Conservation (phyloP, 2,329 filamentous ascomycete genomes). For the Daldinia sp. region DNA sequence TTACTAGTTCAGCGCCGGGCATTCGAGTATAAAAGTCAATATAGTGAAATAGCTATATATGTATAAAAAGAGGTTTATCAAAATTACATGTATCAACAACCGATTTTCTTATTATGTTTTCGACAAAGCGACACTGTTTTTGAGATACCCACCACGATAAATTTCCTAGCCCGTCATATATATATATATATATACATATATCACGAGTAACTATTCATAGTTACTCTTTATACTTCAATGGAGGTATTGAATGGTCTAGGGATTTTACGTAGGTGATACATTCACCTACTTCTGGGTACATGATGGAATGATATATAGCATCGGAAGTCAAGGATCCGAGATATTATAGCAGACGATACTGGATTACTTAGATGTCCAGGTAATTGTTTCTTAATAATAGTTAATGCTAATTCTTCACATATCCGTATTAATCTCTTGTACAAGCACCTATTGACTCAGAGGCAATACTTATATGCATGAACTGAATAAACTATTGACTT, state of each 20-base stretch:
- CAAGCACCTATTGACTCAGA: background rate
- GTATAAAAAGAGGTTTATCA: background rate
- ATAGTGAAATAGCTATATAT: background rate
- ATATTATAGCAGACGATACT: background rate
- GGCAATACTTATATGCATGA: background rate
- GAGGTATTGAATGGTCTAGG: background rate
- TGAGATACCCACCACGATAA: background rate
- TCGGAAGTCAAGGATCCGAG: background rate
- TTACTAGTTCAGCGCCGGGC: background rate
- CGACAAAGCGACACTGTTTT: background rate
- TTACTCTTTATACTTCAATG: background rate
- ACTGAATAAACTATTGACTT: background rate
- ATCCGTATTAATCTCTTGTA: background rate
- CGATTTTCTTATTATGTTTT: slow-evolving; percentile 3
- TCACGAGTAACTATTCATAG: background rate
- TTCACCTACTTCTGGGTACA: background rate
- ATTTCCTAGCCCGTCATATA: background rate
- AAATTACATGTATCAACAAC: background rate
- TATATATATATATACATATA: background rate
- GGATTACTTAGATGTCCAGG: background rate
- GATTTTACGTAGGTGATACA: background rate
- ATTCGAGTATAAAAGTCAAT: background rate
- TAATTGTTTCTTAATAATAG: background rate
- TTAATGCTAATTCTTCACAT: background rate
- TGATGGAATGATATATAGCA: background rate